Conservation (phyloP, 2,329 filamentous ascomycete species). For the Cercospora zeae-maydis region DNA sequence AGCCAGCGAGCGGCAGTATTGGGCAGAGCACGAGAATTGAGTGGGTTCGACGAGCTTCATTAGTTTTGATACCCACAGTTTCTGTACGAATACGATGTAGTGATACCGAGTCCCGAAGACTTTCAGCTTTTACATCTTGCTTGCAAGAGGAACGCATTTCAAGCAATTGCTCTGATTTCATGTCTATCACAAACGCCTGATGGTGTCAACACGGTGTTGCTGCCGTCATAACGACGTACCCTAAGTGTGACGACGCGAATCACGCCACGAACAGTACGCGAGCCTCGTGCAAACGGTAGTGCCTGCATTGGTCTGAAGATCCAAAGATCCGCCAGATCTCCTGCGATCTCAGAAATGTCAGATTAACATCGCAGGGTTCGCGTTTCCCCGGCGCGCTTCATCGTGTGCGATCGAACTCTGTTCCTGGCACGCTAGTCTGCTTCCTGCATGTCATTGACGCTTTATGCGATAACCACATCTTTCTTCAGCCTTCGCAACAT, state of each 20-base stretch:
- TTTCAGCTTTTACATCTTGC: not conserved
- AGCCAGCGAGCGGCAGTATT: not conserved
- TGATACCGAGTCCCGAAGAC: not conserved
- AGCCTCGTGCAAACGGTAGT: conserved; percentile 6
- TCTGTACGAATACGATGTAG: not conserved
- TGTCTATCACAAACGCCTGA: not conserved
- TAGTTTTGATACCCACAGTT: not conserved
- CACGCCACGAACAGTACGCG: conserved; percentile 13
- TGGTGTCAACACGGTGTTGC: not conserved
- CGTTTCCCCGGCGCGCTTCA: conserved; percentile 3
- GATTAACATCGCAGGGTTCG: conserved; percentile 11
- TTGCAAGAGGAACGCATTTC: not conserved
- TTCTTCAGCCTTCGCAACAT: not conserved
- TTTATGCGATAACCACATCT: conserved; percentile 4
- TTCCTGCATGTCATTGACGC: conserved; percentile 23
- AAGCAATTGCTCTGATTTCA: not conserved
- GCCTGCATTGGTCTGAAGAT: conserved; percentile 13
- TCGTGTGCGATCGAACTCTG: conserved; percentile 17
- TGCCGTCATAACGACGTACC: conserved; percentile 13
- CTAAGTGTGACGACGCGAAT: not conserved
- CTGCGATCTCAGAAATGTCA: conserved; percentile 15
- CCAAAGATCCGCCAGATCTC: conserved; percentile 6
- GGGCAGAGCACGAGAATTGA: not conserved
- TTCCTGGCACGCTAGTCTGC: conserved; percentile 23
- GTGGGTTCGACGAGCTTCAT: not conserved